Base-by-base conservation (phyloP, 75 land plant species). In the Cupressus sempervirens region DNA sequence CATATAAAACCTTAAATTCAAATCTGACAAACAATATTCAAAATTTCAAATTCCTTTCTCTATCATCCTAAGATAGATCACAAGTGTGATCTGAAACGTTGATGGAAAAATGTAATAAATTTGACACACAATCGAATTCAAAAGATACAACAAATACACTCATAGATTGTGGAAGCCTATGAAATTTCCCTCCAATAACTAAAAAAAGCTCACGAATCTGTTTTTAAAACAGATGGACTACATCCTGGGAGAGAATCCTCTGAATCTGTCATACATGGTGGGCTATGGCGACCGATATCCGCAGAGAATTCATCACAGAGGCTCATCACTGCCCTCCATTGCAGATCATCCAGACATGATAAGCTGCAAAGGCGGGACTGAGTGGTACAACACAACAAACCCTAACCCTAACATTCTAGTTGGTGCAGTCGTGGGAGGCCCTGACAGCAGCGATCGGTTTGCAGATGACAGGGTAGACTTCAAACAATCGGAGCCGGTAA, bases 361-460 rank as follows among this genome's bases (percentile, higher is more conserved):
- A 15, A 12, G 32, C 20, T 95, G 99, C 85, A 87, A 81, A 46
- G 85, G 85, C 18, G 99, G 99, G 0, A 93, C 90, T 68, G 74
- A 56, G n/a, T 95, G 84, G 67, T 86, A 88, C 82, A 43, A 91
- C 83, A 90, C 90, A 34, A 14, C 45, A 0, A 87, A 88, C 0
- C 92, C 95, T 2, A 94, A 97, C 80, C 96, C 95, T 1, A 97
- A 97, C 41, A 30, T 90, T 11, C 88, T 93, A 0, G 86, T 87
- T 0, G 99, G 99, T 40, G 97, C 99, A 15, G 82, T 97, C 0
- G 77, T 95, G 1, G 99, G 97, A 14, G 99, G 99, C 0, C 99
- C 99, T 0, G 94, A 95, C 58, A 86, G 45, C 16, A 56, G 14
- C 4, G 99, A 97, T 77, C 72, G 82, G 3, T 93, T 88, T 74